Evolutionary conservation across 495 filamentous ascomycete species (phyloP).

Genomic region (Annulohypoxylon moriforme): DNA sequence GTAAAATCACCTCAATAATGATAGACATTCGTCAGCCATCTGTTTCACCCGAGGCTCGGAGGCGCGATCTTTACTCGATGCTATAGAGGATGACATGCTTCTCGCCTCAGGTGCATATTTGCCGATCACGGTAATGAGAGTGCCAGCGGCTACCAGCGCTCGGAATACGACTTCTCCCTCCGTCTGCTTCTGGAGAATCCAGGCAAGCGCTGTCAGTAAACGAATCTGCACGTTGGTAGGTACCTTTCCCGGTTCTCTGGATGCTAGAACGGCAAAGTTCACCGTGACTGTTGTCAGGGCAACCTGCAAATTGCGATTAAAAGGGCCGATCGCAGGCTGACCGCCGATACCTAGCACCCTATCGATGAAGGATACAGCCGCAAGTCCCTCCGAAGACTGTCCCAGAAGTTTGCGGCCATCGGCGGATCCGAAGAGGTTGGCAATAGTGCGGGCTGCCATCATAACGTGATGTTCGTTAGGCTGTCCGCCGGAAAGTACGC

Average conservation of each 20-base stretch:
- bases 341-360: conserved; percentile 61
- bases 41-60: conserved; percentile 68
- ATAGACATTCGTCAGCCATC: conserved; percentile 68
- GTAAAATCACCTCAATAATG: conserved; percentile 51
- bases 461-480: conserved; percentile 80
- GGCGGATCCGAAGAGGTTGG: conserved; percentile 85
- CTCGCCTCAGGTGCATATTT: conserved; percentile 56
- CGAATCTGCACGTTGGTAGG: conserved; percentile 41
- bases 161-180: conserved; percentile 89
- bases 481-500: conserved; percentile 38
- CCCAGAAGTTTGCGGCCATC: conserved; percentile 73
- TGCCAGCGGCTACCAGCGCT: conserved; percentile 84
- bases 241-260: conserved; percentile 46
- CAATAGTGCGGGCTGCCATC: conserved; percentile 82
- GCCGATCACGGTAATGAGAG: conserved; percentile 68
- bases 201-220: conserved; percentile 62
- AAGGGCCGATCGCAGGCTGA: conserved; percentile 59
- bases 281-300: conserved; percentile 85
- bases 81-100: conserved; percentile 47
- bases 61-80: conserved; percentile 38
- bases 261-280: conserved; percentile 79
- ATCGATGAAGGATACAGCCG: conserved; percentile 54
- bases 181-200: conserved; percentile 69
- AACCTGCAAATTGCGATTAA: conserved; percentile 84
- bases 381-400: conserved; percentile 64